Conservation (phyloP, 148 eudicot genomes). For the Vaccinium myrtillus region DNA sequence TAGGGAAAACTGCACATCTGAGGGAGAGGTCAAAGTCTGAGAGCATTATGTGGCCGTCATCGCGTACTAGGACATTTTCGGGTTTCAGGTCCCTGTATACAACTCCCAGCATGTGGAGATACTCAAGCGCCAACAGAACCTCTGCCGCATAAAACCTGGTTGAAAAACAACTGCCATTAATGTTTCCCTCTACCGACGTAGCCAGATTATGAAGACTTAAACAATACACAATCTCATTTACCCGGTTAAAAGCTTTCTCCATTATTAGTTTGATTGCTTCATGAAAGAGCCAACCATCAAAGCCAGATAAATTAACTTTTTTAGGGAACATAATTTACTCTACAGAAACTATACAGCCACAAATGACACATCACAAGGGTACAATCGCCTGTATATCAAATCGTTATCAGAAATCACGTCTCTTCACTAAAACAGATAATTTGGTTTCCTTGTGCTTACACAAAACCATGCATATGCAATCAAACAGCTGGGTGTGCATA, state of each 20-base stretch:
- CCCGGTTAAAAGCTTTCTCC: background rate
- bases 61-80: conserved; percentile 45
- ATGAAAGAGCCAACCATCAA: background rate
- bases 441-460: background rate
- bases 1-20: conserved; percentile 39
- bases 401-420: background rate
- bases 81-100: conserved; percentile 51
- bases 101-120: conserved; percentile 52
- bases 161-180: background rate
- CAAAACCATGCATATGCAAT: background rate
- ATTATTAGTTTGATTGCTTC: background rate
- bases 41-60: conserved; percentile 52
- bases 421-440: background rate
- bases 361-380: background rate
- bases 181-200: background rate
- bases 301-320: background rate
- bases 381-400: background rate
- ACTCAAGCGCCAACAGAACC: conserved; percentile 42
- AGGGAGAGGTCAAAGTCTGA: conserved; percentile 48
- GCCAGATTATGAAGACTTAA: background rate
- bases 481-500: background rate
- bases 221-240: background rate
- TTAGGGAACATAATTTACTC: background rate
- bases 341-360: background rate
- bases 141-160: conserved; percentile 35